Percentiles rank a stretch among this genome's conserved stretches.
phyloP scores from a whole-genome alignment of 2,329 filamentous ascomycete species.

The Fusarium tanahbumbuense region DNA sequence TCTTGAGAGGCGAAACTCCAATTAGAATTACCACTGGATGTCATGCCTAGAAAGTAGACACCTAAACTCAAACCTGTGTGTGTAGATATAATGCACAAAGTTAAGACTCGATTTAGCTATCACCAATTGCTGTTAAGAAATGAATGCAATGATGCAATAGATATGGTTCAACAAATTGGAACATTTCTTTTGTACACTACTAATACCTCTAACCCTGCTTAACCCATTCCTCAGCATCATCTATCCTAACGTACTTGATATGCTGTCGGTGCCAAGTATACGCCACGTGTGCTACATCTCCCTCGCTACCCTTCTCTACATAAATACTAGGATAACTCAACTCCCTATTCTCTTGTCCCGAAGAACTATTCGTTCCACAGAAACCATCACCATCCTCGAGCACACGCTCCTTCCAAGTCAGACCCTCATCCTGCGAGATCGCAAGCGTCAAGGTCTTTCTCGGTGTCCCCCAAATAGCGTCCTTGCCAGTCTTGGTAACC shows the following conservation, averaged over 20 bases:
- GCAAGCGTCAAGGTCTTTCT: conserved; percentile 51
- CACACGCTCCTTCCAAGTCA: conserved; percentile 53
- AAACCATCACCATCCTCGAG: conserved; percentile 59
- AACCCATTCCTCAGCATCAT: conserved; percentile 45
- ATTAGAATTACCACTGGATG: background rate
- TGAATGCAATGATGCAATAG: rapidly evolving
- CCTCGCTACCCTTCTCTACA: conserved; percentile 32
- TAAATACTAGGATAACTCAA: conserved; percentile 58
- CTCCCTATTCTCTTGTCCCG: conserved; percentile 56
- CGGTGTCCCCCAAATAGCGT: conserved; percentile 59
- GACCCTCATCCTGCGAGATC: conserved; percentile 51
- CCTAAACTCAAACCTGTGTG: rapidly evolving
- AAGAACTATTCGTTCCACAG: conserved; percentile 59
- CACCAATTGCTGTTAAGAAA: too few relatives aligned
- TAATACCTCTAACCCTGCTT: rapidly evolving
- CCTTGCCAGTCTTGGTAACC: conserved; percentile 49
- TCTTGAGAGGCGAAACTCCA: background rate
- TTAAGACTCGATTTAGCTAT: too few relatives aligned
- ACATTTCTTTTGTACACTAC: background rate
- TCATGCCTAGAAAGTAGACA: too few relatives aligned
- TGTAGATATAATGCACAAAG: rapidly evolving
- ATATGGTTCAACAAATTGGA: rapidly evolving
- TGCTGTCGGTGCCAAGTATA: conserved; percentile 58
- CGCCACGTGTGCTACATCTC: conserved; percentile 51
- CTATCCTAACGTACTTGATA: conserved; percentile 54